Evolutionary conservation across 2,329 filamentous ascomycete genomes (phyloP), one percentile per base, ranked within the genome.

Genomic region (Diaporthe sp.): DNA sequence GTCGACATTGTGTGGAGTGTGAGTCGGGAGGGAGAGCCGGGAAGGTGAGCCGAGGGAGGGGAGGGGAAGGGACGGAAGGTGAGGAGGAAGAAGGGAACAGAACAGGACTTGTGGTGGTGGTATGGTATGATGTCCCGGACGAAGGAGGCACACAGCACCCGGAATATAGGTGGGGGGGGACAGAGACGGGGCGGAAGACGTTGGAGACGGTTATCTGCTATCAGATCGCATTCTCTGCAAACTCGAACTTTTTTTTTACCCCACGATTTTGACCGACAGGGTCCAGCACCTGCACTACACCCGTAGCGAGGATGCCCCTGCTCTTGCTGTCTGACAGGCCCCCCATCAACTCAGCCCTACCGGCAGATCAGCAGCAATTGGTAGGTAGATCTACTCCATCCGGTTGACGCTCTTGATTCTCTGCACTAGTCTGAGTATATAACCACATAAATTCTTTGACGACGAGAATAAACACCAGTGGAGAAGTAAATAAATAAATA

Each of bases 1-100:
- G 83, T 85, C 15, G 83, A 82, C 83, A 85, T 31, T 17, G 3
- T 71, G 46, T 25, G 25, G 22, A 17, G 13, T 51, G 10, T 17
- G 37, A 42, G 53, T 17, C 46, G 37, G 58, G 28, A 60, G 37
- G 9, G 37, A 10, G 37, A 39, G 37, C 10, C 37, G 37, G 37
- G 37, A 39, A 12, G 37, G 37, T 15, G 37, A 39, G 37, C 37
- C 37, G 12, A 10, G 37, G 37, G 37, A 39, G 37, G 25, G 8
- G 19, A 19, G 46, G 34, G 34, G 8, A 42, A 2, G 51, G 17
- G 31, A 22, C 8, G 25, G 31, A 42, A 12, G 17, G 15, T 44
- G 44, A 22, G 19, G 17, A 7, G 19, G 19, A 7, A 17, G 19
- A 49, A 25, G 34, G 3, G n/a, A 31, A 12, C 2, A 25, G 12